Evolutionary conservation across 768 basidiomycete species (phyloP), one percentile per base, ranked within the genome.

Genomic region (Leccinum boreale): DNA sequence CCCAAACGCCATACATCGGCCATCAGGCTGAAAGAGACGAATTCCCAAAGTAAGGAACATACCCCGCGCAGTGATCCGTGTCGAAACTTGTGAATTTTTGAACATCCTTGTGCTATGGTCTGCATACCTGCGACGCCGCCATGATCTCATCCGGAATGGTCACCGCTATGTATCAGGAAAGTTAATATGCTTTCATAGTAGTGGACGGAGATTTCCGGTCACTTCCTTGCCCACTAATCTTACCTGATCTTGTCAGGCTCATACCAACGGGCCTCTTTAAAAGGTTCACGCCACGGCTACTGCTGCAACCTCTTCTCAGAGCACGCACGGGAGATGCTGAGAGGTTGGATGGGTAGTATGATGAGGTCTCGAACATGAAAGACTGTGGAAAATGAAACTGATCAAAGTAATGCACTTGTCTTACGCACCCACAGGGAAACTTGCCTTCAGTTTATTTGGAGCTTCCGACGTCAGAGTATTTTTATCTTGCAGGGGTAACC

Each of bases 141-240:
- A n/a, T n/a, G n/a, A n/a, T n/a, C 49, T 69, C 53, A 11, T 47
- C 64, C 0, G 60, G 64, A 19, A 54, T 59, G 3, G 58, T 39
- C 1, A 39, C 17, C 59, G 14, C 68, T 64, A 23, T 11, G 11
- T 31, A 11, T 67, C 64, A 3, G 24, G 61, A 15, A 35, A 61
- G 9, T 61, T 58, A 4, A 68, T 5, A 15, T 66, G 63, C 61
- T 65, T 49, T 23, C 5, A 29, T 3, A 28, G 19, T 2, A 21
- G 42, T 8, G 23, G 36, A 12, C 24, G 9, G 35, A 56, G 2
- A 39, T 28, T 3, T 42, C 15, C 6, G 19, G 29, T 47, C 9
- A 53, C 67, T 61, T 31, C 17, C 8, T 36, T 67, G 15, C 67
- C 67, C 67, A 49, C 67, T 67, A 19, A 69, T 57, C 14, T 69